These are phyloP conservation scores for Stagonosporopsis cucurbitacearum DNA, from an alignment of 2,329 filamentous ascomycete species.

Conservation along the genomic window DNA sequence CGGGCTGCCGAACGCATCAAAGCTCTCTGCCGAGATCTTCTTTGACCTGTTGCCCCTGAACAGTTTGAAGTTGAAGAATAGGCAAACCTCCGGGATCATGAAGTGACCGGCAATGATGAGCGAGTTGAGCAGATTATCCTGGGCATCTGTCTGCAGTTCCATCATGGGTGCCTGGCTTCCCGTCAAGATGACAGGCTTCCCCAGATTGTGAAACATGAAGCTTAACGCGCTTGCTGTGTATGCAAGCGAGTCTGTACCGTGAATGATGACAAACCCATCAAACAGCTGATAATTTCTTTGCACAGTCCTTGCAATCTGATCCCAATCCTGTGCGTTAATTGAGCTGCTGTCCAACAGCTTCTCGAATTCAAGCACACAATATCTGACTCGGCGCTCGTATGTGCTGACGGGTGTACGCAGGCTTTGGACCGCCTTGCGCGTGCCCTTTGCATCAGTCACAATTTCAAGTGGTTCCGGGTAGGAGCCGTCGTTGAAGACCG, in stretches of 20 bases:
- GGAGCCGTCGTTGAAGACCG: constrained; percentile 83
- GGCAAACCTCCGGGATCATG: constrained; percentile 88
- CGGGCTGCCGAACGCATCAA: constrained; percentile 87
- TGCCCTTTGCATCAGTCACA: constrained; percentile 58
- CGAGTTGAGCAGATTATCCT: constrained; percentile 86
- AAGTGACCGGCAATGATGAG: constrained; percentile 91
- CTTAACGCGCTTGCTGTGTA: constrained; percentile 90
- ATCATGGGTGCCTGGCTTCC: constrained; percentile 78
- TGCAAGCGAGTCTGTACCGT: constrained; percentile 85
- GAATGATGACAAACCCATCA: constrained; percentile 88
- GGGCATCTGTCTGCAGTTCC: constrained; percentile 86
- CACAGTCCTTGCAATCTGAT: constrained; percentile 80
- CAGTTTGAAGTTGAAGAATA: constrained; percentile 92
- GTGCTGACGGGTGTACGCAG: constrained; percentile 80
- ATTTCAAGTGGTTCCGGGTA: constrained; percentile 63
- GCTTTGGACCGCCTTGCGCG: constrained; percentile 65
- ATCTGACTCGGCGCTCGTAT: constrained; percentile 81
- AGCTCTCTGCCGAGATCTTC: constrained; percentile 85
- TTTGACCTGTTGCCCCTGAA: constrained; percentile 88
- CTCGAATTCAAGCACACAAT: constrained; percentile 82
- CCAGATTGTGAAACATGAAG: constrained; percentile 90
- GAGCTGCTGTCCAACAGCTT: constrained; percentile 88
- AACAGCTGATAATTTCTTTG: constrained; percentile 85
- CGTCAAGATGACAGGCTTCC: constrained; percentile 89
- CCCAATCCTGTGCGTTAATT: constrained; percentile 86